Conservation (phyloP, 768 basidiomycete species). For the Lyophyllum atratum region DNA sequence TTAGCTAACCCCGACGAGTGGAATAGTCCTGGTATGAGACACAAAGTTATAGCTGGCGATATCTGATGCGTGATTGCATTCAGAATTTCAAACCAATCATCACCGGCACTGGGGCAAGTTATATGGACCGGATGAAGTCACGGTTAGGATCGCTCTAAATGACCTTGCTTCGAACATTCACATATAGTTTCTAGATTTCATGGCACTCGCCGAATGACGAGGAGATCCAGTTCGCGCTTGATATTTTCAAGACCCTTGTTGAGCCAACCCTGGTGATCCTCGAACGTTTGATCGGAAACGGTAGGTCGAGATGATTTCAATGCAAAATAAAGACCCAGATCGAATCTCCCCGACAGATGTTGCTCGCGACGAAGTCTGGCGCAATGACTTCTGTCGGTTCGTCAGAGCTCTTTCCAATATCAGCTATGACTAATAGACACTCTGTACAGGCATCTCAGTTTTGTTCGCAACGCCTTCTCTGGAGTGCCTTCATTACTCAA, state of each 20-base stretch:
- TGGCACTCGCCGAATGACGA: constrained; percentile 76
- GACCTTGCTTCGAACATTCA: neutral
- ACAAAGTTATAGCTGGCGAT: neutral
- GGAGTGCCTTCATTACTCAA: constrained; percentile 71
- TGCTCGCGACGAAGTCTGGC: constrained; percentile 64
- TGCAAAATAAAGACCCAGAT: neutral
- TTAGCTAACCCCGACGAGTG: constrained; percentile 82
- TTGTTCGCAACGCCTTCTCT: constrained; percentile 74
- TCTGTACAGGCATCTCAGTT: constrained; percentile 55
- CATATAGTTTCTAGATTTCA: constrained; percentile 44
- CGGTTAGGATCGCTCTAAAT: constrained; percentile 40
- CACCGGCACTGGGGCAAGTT: constrained; percentile 81
- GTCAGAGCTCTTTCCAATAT: constrained; percentile 15
- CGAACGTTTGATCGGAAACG: constrained; percentile 55
- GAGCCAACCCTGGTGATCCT: constrained; percentile 62
- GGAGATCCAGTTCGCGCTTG: constrained; percentile 77
- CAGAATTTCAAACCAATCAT: constrained; percentile 72
- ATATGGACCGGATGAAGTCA: constrained; percentile 69
- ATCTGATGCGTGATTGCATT: neutral
- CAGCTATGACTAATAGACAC: neutral
- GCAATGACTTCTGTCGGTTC: constrained; percentile 84
- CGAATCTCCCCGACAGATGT: constrained; percentile 30
- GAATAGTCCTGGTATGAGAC: constrained; percentile 60
- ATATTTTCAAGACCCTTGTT: constrained; percentile 66
- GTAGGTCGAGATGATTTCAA: constrained; percentile 28